Evolutionary conservation across 2,329 filamentous ascomycete species (phyloP).

Genomic region (Davidsoniella virescens): DNA sequence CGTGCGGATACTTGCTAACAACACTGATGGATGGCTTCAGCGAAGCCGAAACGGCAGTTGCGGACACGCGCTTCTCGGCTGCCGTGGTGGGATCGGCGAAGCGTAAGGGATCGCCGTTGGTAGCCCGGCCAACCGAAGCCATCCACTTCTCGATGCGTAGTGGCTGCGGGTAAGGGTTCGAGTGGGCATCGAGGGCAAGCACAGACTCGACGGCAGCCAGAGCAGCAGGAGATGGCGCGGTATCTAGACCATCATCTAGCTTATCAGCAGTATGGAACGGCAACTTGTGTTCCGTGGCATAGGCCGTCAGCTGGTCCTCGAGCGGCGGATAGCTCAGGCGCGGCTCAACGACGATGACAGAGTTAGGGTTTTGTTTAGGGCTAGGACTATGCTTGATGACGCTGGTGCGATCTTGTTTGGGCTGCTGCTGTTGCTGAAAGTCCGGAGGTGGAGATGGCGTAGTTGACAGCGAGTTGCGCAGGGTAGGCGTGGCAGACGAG

Average conservation of each 20-base stretch:
- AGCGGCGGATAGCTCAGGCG: background rate
- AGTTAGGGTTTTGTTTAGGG: background rate
- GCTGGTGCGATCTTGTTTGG: background rate
- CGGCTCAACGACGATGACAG: background rate
- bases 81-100: background rate
- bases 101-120: background rate
- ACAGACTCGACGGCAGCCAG: background rate
- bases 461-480: constrained; percentile 7
- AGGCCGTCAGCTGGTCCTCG: background rate
- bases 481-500: constrained; percentile 1
- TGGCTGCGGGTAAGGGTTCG: background rate
- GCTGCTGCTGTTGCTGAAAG: background rate
- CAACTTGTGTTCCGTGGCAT: background rate
- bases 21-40: constrained; percentile 9
- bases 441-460: constrained; percentile 2
- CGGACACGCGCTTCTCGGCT: background rate
- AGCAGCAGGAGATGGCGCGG: background rate
- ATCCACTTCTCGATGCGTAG: constrained; percentile 11
- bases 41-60: background rate
- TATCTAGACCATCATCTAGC: background rate
- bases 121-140: constrained; percentile 3
- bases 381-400: background rate
- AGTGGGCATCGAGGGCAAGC: background rate
- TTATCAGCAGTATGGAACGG: constrained; percentile 4
- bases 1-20: constrained; percentile 12